Conservation (phyloP, 1,284 basidiomycete genomes). For the Cryptococcus neoformans region DNA sequence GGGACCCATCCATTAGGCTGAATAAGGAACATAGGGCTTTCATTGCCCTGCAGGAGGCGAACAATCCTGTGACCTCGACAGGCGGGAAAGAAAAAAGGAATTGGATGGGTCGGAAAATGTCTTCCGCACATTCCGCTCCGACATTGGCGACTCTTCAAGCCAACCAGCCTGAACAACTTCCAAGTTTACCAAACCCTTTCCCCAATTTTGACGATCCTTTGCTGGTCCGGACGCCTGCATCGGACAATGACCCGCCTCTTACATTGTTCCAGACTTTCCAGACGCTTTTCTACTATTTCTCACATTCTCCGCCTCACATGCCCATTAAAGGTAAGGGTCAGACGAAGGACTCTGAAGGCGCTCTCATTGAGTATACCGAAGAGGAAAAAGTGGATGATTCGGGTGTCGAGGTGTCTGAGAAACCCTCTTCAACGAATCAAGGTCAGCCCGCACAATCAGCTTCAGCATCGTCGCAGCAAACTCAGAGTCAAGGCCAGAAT, state of each 20-base stretch:
- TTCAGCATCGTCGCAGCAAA: background rate
- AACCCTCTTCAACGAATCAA: background rate
- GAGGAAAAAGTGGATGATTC: background rate
- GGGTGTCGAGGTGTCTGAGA: background rate
- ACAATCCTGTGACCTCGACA: background rate
- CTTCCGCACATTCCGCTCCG: background rate
- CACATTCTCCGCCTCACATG: slow-evolving; percentile 43
- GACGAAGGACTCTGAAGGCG: slow-evolving; percentile 17
- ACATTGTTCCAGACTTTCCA: slow-evolving; percentile 86
- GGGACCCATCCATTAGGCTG: slow-evolving; percentile 14
- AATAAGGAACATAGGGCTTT: background rate
- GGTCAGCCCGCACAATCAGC: background rate
- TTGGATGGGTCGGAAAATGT: slow-evolving; percentile 14
- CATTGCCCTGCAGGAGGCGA: background rate
- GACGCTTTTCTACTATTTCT: slow-evolving; percentile 79
- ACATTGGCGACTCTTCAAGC: slow-evolving; percentile 9
- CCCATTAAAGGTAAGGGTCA: slow-evolving; percentile 36
- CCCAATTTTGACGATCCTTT: background rate
- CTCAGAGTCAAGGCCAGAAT: background rate
- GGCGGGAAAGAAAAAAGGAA: background rate
- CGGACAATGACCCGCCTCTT: slow-evolving; percentile 62
- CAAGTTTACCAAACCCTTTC: slow-evolving; percentile 8
- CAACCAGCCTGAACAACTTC: background rate
- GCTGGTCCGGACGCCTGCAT: background rate
- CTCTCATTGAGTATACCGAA: background rate